Evolutionary conservation across 2,329 filamentous ascomycete genomes (phyloP), one percentile per base, ranked within the genome.

Genomic region (Penicillium sp.): DNA sequence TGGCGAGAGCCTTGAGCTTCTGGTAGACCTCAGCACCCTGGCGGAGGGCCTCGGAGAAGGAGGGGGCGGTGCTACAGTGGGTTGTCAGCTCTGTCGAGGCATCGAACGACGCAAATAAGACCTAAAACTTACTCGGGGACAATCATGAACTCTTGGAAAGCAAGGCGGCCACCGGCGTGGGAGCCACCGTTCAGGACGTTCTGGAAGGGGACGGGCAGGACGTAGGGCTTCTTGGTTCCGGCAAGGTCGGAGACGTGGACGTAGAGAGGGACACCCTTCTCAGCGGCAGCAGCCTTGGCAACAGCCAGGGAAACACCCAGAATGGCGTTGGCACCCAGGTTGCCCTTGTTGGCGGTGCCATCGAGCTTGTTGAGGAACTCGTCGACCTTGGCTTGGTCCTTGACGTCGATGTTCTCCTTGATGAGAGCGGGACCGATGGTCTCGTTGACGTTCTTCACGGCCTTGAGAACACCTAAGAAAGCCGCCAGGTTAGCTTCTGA

Each of bases 11-110:
- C 86, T 98, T 98, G 63, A 98, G 86, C 75, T 87, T 86, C 75
- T 97, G 91, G 84, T 98, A 98, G 63, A 96, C 89, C 76, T 98
- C 93, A 61, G 91, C 75, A 71, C 93, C 93, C 75, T 94, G 88
- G 70, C 91, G 90, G 76, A 98, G 84, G 67, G 85, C 93, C 80
- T 98, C 93, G 59, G 84, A 82, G 83, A 98, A 98, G 50, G 86
- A 84, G 47, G 89, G 84, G 56, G 93, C 93, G 50, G 82, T 78
- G 58, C 84, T 88, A 47, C 25, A 7, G 33, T 20, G 32, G 29
- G 27, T 39, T 27, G 23, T 37, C 23, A 43, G 34, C 5, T 27
- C 11, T 27, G 6, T 6, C 25, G 3, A 9, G 23, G 7, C 19
- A 37, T 9, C 4, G 3, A 8, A 4, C 2, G n/a, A n/a, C n/a